phyloP scores from a whole-genome alignment of 306 rosid species.

The Purshia tridentata region DNA sequence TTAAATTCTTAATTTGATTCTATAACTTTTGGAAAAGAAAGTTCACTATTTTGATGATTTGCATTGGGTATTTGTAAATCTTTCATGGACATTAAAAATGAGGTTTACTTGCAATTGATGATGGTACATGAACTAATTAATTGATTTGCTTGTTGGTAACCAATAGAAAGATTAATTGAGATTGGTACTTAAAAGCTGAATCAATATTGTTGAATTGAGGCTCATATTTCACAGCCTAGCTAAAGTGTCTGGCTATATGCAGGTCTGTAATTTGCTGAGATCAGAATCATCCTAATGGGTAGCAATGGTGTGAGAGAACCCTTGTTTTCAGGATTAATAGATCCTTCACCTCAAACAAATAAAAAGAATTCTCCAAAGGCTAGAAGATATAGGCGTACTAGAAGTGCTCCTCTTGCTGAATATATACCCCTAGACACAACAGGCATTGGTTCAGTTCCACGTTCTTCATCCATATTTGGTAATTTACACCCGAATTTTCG shows the following conservation, averaged over 20 bases:
- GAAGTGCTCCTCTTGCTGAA: slow-evolving; percentile 55
- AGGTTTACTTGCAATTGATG: not conserved
- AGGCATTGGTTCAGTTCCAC: slow-evolving; percentile 23
- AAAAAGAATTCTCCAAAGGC: slow-evolving; percentile 21
- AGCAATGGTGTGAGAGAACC: slow-evolving; percentile 38
- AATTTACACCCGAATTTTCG: slow-evolving; percentile 30
- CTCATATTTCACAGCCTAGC: slow-evolving; percentile 9
- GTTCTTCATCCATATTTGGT: slow-evolving; percentile 24
- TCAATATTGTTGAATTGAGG: slow-evolving; percentile 1
- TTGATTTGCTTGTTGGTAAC: not conserved
- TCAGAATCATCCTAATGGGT: slow-evolving; percentile 42
- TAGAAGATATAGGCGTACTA: slow-evolving; percentile 43
- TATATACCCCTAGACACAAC: not conserved
- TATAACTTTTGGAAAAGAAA: not conserved
- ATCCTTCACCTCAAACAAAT: slow-evolving; percentile 27
- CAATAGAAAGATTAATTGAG: not conserved
- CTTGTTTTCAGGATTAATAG: slow-evolving; percentile 27
- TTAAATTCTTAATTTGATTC: not conserved
- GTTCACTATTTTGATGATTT: not conserved
- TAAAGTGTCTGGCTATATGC: slow-evolving; percentile 7
- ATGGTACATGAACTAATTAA: not conserved
- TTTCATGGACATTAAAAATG: not conserved
- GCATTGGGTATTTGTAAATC: not conserved
- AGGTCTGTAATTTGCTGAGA: slow-evolving; percentile 21
- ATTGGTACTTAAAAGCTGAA: not conserved